Evolutionary conservation across 129 eudicot species (phyloP).

Genomic region (Heracleum sosnowskyi): DNA sequence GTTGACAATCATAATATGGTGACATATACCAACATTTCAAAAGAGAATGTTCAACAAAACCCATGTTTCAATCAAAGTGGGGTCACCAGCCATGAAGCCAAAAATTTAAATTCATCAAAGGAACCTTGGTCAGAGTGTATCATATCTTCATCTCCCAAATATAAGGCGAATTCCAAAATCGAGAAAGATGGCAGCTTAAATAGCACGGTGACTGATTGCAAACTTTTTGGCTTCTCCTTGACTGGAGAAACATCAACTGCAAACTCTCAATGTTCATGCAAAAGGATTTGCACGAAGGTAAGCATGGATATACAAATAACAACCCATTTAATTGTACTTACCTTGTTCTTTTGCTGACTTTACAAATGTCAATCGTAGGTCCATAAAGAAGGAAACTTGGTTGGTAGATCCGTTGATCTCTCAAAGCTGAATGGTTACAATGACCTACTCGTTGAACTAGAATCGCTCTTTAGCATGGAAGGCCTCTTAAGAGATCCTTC

Average conservation of each 20-base stretch:
- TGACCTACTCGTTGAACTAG: slow-evolving; percentile 67
- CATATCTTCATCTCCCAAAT: slow-evolving; percentile 16
- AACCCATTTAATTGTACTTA: not conserved
- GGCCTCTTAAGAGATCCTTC: slow-evolving; percentile 59
- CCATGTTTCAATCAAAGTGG: slow-evolving; percentile 25
- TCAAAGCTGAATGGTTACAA: slow-evolving; percentile 53
- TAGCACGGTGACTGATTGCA: slow-evolving; percentile 41
- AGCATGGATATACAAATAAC: not conserved
- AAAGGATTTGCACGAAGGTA: slow-evolving; percentile 86
- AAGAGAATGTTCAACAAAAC: slow-evolving; percentile 30
- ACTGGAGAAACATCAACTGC: slow-evolving; percentile 35
- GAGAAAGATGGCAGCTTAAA: slow-evolving; percentile 25
- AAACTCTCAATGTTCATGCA: slow-evolving; percentile 44
- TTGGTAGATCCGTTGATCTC: slow-evolving; percentile 86
- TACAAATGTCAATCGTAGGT: slow-evolving; percentile 32
- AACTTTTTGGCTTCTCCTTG: slow-evolving; percentile 64
- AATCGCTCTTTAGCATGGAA: slow-evolving; percentile 76
- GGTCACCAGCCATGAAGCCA: slow-evolving; percentile 16
- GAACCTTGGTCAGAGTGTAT: slow-evolving; percentile 30
- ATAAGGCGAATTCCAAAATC: slow-evolving; percentile 29
- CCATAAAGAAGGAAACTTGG: slow-evolving; percentile 93
- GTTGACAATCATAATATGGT: slow-evolving; percentile 29
- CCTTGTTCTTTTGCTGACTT: not conserved
- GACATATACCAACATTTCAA: slow-evolving; percentile 28
- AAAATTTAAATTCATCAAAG: slow-evolving; percentile 19